Conservation (phyloP, 225 moss, liverwort and hornwort genomes). For the Sphagnum contortum region DNA sequence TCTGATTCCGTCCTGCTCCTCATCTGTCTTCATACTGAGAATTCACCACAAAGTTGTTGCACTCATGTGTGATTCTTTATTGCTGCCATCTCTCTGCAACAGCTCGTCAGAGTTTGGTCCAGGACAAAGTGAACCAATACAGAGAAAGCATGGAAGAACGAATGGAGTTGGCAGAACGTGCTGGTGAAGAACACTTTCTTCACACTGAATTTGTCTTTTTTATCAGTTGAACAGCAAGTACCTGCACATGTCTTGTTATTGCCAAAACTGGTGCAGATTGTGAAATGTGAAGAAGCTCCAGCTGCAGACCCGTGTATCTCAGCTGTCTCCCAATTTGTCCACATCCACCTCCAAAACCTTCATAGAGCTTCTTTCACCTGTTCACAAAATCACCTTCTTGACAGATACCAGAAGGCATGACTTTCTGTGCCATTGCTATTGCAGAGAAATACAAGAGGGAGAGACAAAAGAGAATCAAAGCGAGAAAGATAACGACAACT, state of each 20-base stretch:
- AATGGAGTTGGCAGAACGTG: conserved; percentile 1
- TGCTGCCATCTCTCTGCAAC: neutral
- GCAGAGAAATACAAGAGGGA: conserved; percentile 8
- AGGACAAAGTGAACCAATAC: conserved; percentile 6
- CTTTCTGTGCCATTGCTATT: neutral
- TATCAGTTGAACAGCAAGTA: neutral
- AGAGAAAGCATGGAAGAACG: conserved; percentile 3
- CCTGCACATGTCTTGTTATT: neutral
- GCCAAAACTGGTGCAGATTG: neutral
- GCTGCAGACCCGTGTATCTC: too few species aligned
- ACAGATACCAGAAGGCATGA: neutral
- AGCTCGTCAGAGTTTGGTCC: conserved; percentile 5
- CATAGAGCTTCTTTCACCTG: too few species aligned
- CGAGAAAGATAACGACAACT: neutral
- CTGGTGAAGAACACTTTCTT: neutral
- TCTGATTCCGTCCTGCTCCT: too few species aligned
- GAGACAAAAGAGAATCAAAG: conserved; percentile 3
- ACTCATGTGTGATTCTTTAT: too few species aligned
- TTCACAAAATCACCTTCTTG: too few species aligned
- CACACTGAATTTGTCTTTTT: neutral
- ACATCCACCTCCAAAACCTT: too few species aligned
- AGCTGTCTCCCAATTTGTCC: too few species aligned
- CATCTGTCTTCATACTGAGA: too few species aligned
- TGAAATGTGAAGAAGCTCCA: too few species aligned
- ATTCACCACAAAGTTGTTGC: too few species aligned